Evolutionary conservation across 2,329 filamentous ascomycete genomes (phyloP).

Genomic region (Dendryphion nanum): DNA sequence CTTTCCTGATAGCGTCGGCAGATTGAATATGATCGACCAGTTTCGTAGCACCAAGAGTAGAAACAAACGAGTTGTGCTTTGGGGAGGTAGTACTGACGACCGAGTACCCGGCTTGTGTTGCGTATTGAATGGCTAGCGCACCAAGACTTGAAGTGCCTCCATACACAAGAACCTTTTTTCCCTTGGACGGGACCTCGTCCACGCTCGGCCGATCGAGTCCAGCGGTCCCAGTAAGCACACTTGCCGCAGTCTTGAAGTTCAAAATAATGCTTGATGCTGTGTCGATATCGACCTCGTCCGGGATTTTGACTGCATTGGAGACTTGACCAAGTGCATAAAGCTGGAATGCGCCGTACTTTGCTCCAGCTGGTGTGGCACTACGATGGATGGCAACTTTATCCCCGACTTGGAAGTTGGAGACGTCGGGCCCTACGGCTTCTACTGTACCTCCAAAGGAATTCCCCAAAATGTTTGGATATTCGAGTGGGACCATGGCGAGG

Average conservation of each 20-base stretch:
- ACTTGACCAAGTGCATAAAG: conserved; percentile 16
- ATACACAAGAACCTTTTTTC: conserved; percentile 32
- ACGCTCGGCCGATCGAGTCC: conserved; percentile 6
- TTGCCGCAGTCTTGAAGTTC: conserved; percentile 17
- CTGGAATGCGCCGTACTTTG: conserved; percentile 21
- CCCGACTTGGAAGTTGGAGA: conserved; percentile 25
- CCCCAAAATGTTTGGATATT: conserved; percentile 28
- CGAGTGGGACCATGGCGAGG: no score
- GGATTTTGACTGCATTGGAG: conserved; percentile 11
- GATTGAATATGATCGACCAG: conserved; percentile 27
- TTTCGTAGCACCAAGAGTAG: conserved; percentile 21
- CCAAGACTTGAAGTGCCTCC: conserved; percentile 33
- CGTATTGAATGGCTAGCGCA: conserved; percentile 25
- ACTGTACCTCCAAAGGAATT: conserved; percentile 25
- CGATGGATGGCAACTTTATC: conserved; percentile 26
- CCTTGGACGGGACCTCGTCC: conserved; percentile 3
- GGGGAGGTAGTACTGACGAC: conserved; percentile 37
- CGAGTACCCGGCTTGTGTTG: conserved; percentile 25
- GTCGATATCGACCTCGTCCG: conserved; percentile 13
- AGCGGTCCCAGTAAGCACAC: conserved; percentile 10
- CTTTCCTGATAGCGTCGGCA: conserved; percentile 11
- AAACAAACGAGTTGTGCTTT: conserved; percentile 27
- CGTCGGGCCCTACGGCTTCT: conserved; percentile 24
- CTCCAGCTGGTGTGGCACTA: conserved; percentile 1
- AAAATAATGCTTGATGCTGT: conserved; percentile 12